Evolutionary conservation across 176 grass and related monocot genomes (phyloP).

Genomic region (Hyparrhenia diplandra): DNA sequence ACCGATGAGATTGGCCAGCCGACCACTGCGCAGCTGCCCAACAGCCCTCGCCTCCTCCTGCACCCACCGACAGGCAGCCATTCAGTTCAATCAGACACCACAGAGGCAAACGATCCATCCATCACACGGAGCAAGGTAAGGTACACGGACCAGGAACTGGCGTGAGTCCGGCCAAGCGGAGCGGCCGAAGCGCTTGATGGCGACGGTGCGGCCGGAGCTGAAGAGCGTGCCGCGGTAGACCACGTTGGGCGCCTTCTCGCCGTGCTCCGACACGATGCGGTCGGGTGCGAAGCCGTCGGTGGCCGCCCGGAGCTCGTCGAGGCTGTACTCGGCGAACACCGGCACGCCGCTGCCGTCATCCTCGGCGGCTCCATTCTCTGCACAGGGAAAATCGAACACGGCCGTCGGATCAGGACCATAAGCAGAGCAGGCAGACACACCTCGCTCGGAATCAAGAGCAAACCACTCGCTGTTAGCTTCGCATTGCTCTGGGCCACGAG

Average conservation of each 20-base stretch:
- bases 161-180: conserved; percentile 75
- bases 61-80: neutral
- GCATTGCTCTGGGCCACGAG: neutral
- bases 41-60: conserved; percentile 82
- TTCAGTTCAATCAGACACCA: conserved; percentile 9
- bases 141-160: conserved; percentile 59
- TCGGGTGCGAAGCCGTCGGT: conserved; percentile 75
- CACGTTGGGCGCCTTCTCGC: conserved; percentile 77
- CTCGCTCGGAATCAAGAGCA: neutral
- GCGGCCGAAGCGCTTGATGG: conserved; percentile 67
- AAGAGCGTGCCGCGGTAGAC: conserved; percentile 78
- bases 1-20: conserved; percentile 66
- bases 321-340: conserved; percentile 61
- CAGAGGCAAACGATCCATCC: neutral
- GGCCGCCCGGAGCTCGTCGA: conserved; percentile 65
- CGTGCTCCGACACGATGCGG: conserved; percentile 86
- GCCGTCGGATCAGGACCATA: conserved; percentile 8
- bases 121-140: neutral
- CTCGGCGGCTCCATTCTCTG: conserved; percentile 35
- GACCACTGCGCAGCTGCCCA: conserved; percentile 64
- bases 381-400: neutral
- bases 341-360: conserved; percentile 36
- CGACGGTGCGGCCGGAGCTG: conserved; percentile 48
- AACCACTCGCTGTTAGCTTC: neutral
- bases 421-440: neutral